These are phyloP conservation scores for Schwanniomyces sp. DNA, from an alignment of 805 yeast species.

Conservation along the genomic window DNA sequence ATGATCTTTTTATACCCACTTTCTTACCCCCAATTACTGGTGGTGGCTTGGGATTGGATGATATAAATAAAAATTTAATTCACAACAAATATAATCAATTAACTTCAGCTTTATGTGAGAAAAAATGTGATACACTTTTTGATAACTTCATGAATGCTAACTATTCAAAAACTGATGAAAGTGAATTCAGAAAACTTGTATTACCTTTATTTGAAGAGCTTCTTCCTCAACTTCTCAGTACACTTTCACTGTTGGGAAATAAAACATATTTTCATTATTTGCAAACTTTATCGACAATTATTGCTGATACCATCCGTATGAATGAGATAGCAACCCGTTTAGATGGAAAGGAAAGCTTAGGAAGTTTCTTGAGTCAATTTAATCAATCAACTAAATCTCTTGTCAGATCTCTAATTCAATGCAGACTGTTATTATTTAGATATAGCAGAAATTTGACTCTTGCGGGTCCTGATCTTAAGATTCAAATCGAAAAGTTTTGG, in stretches of 20 bases:
- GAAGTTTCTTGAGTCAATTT: slow-evolving; percentile 22
- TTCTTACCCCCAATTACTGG: slow-evolving; percentile 26
- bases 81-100: slow-evolving; percentile 21
- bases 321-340: slow-evolving; percentile 59
- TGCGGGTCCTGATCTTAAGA: slow-evolving; percentile 7
- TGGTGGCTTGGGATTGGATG: slow-evolving; percentile 11
- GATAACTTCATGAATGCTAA: slow-evolving; percentile 23
- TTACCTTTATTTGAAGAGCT: slow-evolving; percentile 16
- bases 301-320: slow-evolving; percentile 55
- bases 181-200: slow-evolving; percentile 2
- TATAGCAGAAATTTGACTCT: slow-evolving; percentile 9
- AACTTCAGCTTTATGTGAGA: slow-evolving; percentile 19
- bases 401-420: slow-evolving; percentile 45
- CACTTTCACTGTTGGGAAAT: slow-evolving; percentile 1
- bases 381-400: slow-evolving; percentile 30
- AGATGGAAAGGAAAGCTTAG: slow-evolving; percentile 29
- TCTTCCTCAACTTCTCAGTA: slow-evolving; percentile 7
- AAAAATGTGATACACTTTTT: slow-evolving; percentile 26
- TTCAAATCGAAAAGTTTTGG: slow-evolving; percentile 25
- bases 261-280: slow-evolving; percentile 12
- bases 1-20: slow-evolving; percentile 47
- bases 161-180: slow-evolving; percentile 13
- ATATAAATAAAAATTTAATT: slow-evolving; percentile 10
- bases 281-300: slow-evolving; percentile 20
- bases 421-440: slow-evolving; percentile 24